Evolutionary conservation across 2,329 filamentous ascomycete genomes (phyloP).

Genomic region (Orbilia oligospora): DNA sequence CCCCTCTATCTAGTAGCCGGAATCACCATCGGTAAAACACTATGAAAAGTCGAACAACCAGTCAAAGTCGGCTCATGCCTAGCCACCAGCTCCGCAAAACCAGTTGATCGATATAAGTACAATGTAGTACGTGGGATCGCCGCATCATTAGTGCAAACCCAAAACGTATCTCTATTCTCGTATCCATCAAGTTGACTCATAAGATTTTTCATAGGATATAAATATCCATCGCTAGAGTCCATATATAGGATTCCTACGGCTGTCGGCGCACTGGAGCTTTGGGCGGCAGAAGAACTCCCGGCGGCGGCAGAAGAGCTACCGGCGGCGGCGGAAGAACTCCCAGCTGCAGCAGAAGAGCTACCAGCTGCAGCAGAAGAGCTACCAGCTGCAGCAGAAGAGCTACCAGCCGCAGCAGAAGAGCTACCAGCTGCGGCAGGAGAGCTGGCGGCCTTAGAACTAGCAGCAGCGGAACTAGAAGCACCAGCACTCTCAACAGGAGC

Average conservation of each 20-base stretch:
- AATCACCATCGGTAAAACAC: background rate
- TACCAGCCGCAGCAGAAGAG: background rate
- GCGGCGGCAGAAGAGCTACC: background rate
- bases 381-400: background rate
- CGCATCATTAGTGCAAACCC: background rate
- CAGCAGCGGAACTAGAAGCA: no score
- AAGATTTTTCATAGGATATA: background rate
- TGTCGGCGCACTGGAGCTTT: background rate
- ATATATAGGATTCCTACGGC: background rate
- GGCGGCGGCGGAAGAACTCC: no score
- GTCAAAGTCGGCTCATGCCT: background rate
- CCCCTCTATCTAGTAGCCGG: background rate
- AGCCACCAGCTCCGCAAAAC: slow-evolving; percentile 1
- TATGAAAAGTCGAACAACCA: background rate
- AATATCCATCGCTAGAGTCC: background rate
- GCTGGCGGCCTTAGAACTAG: no score
- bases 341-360: no score
- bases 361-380: background rate
- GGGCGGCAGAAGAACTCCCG: background rate
- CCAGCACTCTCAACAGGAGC: no score
- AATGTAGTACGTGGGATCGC: background rate
- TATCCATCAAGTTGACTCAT: background rate
- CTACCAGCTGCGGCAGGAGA: no score
- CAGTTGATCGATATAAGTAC: background rate
- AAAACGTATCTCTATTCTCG: slow-evolving; percentile 2